Evolutionary conservation across 306 rosid genomes (phyloP).

Genomic region (Luffa acutangula): DNA sequence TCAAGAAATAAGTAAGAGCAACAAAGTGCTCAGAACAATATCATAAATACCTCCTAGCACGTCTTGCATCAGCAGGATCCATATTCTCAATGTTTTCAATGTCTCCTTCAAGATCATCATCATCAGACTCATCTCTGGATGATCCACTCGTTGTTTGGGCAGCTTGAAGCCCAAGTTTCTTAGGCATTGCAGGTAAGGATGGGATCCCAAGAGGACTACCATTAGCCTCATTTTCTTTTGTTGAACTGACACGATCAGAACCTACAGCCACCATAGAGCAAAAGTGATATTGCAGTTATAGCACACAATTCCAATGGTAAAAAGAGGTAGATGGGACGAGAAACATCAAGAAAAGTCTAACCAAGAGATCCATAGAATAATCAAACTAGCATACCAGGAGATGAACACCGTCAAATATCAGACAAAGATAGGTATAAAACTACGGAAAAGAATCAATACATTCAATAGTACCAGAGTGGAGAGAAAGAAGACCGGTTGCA

Average conservation of each 20-base stretch:
- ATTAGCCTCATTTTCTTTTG: constrained; percentile 23
- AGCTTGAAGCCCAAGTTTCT: constrained; percentile 18
- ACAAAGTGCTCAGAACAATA: not conserved
- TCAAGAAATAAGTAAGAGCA: constrained; percentile 2
- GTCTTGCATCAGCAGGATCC: constrained; percentile 45
- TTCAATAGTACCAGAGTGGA: constrained; percentile 2
- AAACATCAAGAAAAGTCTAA: not conserved
- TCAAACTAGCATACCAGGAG: not conserved
- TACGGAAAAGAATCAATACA: not conserved
- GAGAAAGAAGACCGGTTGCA: not conserved
- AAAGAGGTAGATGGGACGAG: not conserved
- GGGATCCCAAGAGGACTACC: constrained; percentile 21
- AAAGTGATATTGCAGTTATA: not conserved
- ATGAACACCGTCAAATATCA: constrained; percentile 5
- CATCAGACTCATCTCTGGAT: constrained; percentile 46
- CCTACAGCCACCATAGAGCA: constrained; percentile 17
- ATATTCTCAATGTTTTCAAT: constrained; percentile 32
- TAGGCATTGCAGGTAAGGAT: constrained; percentile 31
- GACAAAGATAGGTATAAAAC: not conserved
- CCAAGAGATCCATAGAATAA: not conserved
- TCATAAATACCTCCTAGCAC: constrained; percentile 38
- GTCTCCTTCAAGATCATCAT: constrained; percentile 50
- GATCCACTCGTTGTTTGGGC: constrained; percentile 47
- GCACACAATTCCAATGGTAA: not conserved
- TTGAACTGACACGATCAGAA: constrained; percentile 11